Conservation (phyloP, 2,329 filamentous ascomycete genomes). For the Lachnellula suecica region DNA sequence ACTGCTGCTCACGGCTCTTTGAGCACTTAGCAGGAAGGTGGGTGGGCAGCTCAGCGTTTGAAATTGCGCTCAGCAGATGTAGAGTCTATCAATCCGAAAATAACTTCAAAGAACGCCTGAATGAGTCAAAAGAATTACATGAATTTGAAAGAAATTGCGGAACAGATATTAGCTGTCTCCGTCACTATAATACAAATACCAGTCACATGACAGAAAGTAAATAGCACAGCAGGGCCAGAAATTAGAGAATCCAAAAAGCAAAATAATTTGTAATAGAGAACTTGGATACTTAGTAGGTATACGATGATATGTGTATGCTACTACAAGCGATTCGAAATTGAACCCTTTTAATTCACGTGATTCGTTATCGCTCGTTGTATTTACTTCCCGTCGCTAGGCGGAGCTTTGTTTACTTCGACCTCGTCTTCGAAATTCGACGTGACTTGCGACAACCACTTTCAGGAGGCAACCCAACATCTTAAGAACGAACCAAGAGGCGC, state of each 20-base stretch:
- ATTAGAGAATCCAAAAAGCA: not conserved
- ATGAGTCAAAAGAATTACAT: not conserved
- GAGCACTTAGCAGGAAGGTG: too few relatives aligned
- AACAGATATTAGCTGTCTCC: not conserved
- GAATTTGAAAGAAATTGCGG: not conserved
- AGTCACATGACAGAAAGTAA: not conserved
- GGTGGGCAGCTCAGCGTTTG: too few relatives aligned
- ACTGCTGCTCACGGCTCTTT: too few relatives aligned
- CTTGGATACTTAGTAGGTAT: too few relatives aligned
- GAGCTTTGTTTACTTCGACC: slow-evolving; percentile 5
- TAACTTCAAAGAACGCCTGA: not conserved
- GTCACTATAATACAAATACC: too few relatives aligned
- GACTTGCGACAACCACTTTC: slow-evolving; percentile 7
- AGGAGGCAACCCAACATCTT: slow-evolving; percentile 1
- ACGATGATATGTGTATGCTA: too few relatives aligned
- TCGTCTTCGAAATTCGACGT: not conserved
- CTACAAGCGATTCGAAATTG: too few relatives aligned
- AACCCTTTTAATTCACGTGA: not conserved
- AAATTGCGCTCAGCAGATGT: too few relatives aligned
- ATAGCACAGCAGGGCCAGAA: too few relatives aligned
- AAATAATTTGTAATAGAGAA: too few relatives aligned
- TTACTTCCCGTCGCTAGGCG: not conserved
- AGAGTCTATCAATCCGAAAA: too few relatives aligned
- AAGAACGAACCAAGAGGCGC: not conserved
- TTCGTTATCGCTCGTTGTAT: not conserved